Evolutionary conservation across 2,329 filamentous ascomycete species (phyloP).

Genomic region (Botrytis medusae): DNA sequence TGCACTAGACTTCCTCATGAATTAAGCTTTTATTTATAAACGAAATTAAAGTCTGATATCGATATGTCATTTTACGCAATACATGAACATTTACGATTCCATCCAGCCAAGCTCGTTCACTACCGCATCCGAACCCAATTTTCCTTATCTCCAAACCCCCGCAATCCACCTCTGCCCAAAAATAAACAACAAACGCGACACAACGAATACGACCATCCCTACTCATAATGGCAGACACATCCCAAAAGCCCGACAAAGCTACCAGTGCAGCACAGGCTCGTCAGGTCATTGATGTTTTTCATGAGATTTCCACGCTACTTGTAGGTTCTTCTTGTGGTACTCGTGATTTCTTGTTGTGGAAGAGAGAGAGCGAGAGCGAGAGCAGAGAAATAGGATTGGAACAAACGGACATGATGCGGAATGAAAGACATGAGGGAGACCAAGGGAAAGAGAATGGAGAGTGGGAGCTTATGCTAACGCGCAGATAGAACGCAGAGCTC

Average conservation of each 20-base stretch:
- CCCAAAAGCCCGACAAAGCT: constrained; percentile 9
- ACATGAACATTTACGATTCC: background rate
- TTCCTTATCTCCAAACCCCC: background rate
- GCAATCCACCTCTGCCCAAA: constrained; percentile 5
- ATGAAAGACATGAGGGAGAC: too few species aligned
- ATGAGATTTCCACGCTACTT: constrained; percentile 85
- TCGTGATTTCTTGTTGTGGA: background rate
- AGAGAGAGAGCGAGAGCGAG: too few species aligned
- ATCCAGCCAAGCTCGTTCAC: too few species aligned
- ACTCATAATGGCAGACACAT: constrained; percentile 44
- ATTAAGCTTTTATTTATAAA: background rate
- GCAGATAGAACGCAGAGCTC: constrained; percentile 79
- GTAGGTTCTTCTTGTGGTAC: constrained; percentile 51
- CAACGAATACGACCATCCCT: background rate
- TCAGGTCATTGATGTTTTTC: constrained; percentile 78
- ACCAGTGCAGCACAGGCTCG: constrained; percentile 73
- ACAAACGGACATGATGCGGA: too few species aligned
- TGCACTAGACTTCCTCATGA: background rate
- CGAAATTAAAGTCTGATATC: background rate
- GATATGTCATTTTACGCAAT: background rate
- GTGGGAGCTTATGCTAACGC: constrained; percentile 1
- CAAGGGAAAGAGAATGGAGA: too few species aligned
- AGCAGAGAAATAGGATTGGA: background rate
- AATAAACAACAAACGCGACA: background rate
- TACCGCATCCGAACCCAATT: background rate